These are phyloP conservation scores for Gymnopilus dilepis DNA, from an alignment of 768 basidiomycete species.

Conservation along the genomic window DNA sequence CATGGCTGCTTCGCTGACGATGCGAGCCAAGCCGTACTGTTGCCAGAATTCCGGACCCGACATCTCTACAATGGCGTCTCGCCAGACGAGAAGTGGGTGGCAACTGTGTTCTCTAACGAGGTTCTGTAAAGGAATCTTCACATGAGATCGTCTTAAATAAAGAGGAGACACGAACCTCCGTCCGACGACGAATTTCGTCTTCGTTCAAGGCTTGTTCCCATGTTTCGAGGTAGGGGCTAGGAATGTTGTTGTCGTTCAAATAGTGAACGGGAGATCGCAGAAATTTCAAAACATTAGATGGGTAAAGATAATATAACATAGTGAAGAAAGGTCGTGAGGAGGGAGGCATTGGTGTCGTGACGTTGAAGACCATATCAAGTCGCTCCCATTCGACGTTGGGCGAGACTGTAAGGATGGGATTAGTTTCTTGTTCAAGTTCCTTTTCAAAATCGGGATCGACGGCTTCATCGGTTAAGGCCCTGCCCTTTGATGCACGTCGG, in stretches of 20 bases:
- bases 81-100: conserved; percentile 74
- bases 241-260: conserved; percentile 52
- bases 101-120: conserved; percentile 74
- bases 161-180: conserved; percentile 59
- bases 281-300: conserved; percentile 86
- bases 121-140: conserved; percentile 42
- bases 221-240: conserved; percentile 65
- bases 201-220: conserved; percentile 78
- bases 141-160: background rate
- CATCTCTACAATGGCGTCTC: conserved; percentile 68
- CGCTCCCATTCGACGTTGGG: conserved; percentile 71
- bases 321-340: conserved; percentile 74
- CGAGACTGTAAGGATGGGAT: conserved; percentile 47
- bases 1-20: conserved; percentile 72
- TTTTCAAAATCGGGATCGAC: conserved; percentile 43
- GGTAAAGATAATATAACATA: conserved; percentile 87
- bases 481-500: conserved; percentile 39
- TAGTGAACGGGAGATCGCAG: conserved; percentile 71
- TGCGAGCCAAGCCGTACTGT: conserved; percentile 61
- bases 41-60: conserved; percentile 70
- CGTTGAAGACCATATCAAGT: conserved; percentile 64
- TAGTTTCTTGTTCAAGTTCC: conserved; percentile 44
- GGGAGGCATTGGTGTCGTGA: conserved; percentile 57
- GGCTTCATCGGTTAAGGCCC: conserved; percentile 34
- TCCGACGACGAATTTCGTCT: conserved; percentile 70